phyloP scores from a whole-genome alignment of 2,329 filamentous ascomycete species.

The Aspergillus sp. region DNA sequence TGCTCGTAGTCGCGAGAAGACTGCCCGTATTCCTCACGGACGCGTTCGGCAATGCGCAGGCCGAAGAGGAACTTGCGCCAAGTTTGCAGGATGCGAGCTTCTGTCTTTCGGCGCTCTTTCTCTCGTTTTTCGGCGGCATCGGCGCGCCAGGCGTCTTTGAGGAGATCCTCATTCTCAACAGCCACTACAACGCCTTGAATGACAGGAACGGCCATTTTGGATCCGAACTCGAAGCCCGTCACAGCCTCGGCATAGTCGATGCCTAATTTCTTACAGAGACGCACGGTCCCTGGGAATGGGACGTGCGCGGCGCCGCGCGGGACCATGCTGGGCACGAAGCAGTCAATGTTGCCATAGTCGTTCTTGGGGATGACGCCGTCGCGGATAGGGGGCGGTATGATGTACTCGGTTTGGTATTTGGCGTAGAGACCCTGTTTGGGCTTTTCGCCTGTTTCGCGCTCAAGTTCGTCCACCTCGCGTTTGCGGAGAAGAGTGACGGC shows the following conservation, averaged over 20 bases:
- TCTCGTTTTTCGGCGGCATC: conserved; percentile 72
- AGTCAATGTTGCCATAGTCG: conserved; percentile 91
- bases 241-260: conserved; percentile 94
- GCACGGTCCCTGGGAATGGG: conserved; percentile 71
- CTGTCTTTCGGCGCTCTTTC: conserved; percentile 81
- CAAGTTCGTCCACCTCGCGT: conserved; percentile 82
- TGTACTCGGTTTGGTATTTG: conserved; percentile 86
- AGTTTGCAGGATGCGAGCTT: conserved; percentile 68
- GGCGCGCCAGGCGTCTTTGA: conserved; percentile 76
- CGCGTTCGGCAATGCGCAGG: conserved; percentile 74
- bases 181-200: conserved; percentile 89
- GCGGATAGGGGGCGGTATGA: conserved; percentile 82
- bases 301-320: conserved; percentile 82
- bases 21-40: conserved; percentile 70
- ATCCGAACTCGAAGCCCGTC: conserved; percentile 93
- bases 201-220: conserved; percentile 89
- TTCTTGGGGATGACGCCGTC: conserved; percentile 92
- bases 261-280: conserved; percentile 77
- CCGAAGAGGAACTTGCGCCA: conserved; percentile 91
- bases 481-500: conserved; percentile 86
- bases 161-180: conserved; percentile 69
- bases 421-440: conserved; percentile 84
- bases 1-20: conserved; percentile 26
- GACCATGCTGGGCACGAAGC: conserved; percentile 92
- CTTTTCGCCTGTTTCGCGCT: conserved; percentile 77